These are phyloP conservation scores for Tetracladium maxilliforme DNA, from an alignment of 2,329 filamentous ascomycete species.

Conservation along the genomic window DNA sequence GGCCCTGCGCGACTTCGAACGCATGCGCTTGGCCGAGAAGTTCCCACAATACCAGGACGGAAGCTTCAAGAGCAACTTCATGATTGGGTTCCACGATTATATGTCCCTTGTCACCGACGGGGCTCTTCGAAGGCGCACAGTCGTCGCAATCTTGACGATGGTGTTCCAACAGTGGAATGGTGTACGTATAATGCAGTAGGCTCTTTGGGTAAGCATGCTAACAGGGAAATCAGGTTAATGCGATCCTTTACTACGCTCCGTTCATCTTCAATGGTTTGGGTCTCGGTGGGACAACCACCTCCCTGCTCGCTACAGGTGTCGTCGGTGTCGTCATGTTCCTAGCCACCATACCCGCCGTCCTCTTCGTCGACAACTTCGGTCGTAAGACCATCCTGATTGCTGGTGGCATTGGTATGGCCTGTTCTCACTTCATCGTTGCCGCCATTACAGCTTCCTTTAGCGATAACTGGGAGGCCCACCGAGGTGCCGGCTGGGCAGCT, in stretches of 20 bases:
- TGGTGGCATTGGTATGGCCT: slow-evolving; percentile 48
- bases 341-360: slow-evolving; percentile 49
- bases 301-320: slow-evolving; percentile 54
- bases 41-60: slow-evolving; percentile 50
- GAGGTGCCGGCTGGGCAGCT: slow-evolving; percentile 53
- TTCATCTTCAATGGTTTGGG: slow-evolving; percentile 30
- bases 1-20: slow-evolving; percentile 64
- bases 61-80: slow-evolving; percentile 48
- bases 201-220: slow-evolving; percentile 47
- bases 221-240: slow-evolving; percentile 30
- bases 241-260: slow-evolving; percentile 26
- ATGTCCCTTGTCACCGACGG: slow-evolving; percentile 46
- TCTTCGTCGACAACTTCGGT: slow-evolving; percentile 50
- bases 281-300: slow-evolving; percentile 26
- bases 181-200: slow-evolving; percentile 8
- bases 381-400: slow-evolving; percentile 46
- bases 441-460: slow-evolving; percentile 50
- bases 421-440: slow-evolving; percentile 51
- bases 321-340: slow-evolving; percentile 59
- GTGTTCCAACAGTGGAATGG: slow-evolving; percentile 39
- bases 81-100: slow-evolving; percentile 55
- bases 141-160: slow-evolving; percentile 48
- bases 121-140: slow-evolving; percentile 52
- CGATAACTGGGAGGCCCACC: slow-evolving; percentile 39
- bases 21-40: slow-evolving; percentile 49